Percentiles rank a stretch among this genome's conserved stretches.
Evolutionary conservation across 306 rosid species (phyloP).

Genomic region (Gastrolobium villosum): DNA sequence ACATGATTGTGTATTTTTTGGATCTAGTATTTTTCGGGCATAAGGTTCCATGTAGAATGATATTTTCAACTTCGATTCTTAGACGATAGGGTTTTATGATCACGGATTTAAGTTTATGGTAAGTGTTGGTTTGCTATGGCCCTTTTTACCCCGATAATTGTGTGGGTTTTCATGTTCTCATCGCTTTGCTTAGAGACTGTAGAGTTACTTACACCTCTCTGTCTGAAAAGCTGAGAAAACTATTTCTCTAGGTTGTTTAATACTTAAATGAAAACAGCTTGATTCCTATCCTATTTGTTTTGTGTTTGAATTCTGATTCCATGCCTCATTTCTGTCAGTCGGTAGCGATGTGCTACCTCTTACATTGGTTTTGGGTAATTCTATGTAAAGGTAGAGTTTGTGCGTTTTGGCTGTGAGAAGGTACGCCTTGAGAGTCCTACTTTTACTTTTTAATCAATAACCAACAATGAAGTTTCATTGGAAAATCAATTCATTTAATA

Average conservation of each 20-base stretch:
- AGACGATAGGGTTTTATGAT: neutral
- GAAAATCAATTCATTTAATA: neutral
- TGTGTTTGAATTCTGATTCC: constrained; percentile 29
- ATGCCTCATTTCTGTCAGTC: neutral
- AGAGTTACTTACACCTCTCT: neutral
- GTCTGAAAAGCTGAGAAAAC: constrained; percentile 23
- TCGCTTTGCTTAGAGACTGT: neutral
- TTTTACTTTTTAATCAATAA: neutral
- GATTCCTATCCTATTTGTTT: neutral
- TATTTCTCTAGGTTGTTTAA: neutral
- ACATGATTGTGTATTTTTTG: neutral
- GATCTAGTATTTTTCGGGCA: neutral
- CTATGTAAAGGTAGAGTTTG: neutral
- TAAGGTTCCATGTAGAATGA: constrained; percentile 27
- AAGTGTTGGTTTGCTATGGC: constrained; percentile 10
- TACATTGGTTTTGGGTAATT: constrained; percentile 12
- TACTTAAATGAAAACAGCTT: neutral
- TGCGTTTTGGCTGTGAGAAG: neutral
- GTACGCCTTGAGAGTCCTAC: neutral
- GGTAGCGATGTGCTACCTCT: neutral
- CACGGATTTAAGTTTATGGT: neutral
- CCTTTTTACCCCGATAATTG: neutral
- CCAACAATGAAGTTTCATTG: neutral
- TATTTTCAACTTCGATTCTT: neutral
- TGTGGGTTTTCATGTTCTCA: neutral